Evolutionary conservation across 1,284 basidiomycete genomes (phyloP).

Genomic region (Fistulinella staudtii): DNA sequence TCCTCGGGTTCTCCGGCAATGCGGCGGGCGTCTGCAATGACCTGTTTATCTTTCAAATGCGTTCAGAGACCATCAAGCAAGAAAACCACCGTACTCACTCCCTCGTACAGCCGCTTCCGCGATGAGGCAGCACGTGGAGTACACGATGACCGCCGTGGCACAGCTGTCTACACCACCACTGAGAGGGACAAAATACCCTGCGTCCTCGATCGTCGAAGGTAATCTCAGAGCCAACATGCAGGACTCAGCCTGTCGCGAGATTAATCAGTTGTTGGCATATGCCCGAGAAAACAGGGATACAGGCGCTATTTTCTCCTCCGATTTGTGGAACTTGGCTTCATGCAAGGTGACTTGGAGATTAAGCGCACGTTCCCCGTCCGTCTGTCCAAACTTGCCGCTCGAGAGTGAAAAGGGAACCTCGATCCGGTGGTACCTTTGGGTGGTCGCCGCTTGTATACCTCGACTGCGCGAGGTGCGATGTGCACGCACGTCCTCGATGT

Average conservation of each 20-base stretch:
- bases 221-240: constrained; percentile 99
- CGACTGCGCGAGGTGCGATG: constrained; percentile 80
- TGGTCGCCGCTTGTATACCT: constrained; percentile 83
- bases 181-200: constrained; percentile 97
- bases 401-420: constrained; percentile 77
- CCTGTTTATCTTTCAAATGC: constrained; percentile 71
- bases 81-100: constrained; percentile 43
- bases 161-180: constrained; percentile 99
- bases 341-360: constrained; percentile 44
- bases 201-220: constrained; percentile 87
- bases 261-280: background rate
- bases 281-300: constrained; percentile 24
- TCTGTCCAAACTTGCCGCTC: constrained; percentile 59
- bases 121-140: constrained; percentile 94
- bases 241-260: constrained; percentile 74
- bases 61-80: background rate
- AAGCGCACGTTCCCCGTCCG: constrained; percentile 49
- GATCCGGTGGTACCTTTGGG: constrained; percentile 73
- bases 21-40: constrained; percentile 87
- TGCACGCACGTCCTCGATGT: constrained; percentile 91
- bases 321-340: constrained; percentile 75
- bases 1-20: constrained; percentile 82
- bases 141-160: constrained; percentile 92
- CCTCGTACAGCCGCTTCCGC: constrained; percentile 68
- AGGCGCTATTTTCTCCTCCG: constrained; percentile 97